A percentile compares a stretch with the other conserved stretches of the same genome.
phyloP scores from a whole-genome alignment of 805 yeast species.

The Hanseniaspora mollemarum region DNA sequence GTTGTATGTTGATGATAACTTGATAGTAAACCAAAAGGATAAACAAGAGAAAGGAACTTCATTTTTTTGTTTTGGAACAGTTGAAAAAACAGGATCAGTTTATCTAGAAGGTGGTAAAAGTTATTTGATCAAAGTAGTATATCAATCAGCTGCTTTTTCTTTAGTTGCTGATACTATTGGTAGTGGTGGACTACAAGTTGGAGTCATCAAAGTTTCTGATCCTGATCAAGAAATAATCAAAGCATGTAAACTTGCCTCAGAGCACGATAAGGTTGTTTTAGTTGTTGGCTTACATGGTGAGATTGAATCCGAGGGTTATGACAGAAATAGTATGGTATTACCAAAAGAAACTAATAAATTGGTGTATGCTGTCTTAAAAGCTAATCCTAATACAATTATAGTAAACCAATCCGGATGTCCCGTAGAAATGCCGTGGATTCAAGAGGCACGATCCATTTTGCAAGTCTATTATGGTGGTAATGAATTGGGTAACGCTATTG shows the following conservation, averaged over 20 bases:
- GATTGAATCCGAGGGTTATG: constrained; percentile 53
- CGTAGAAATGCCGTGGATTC: constrained; percentile 45
- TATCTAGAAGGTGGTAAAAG: constrained; percentile 35
- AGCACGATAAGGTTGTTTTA: constrained; percentile 43
- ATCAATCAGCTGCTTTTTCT: constrained; percentile 39
- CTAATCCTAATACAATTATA: constrained; percentile 40
- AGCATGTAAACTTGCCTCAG: constrained; percentile 41
- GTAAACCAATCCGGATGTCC: constrained; percentile 55
- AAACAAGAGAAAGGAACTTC: constrained; percentile 39
- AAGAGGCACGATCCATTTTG: constrained; percentile 34
- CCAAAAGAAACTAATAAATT: constrained; percentile 41
- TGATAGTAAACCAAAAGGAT: constrained; percentile 47
- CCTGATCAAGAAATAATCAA: constrained; percentile 28
- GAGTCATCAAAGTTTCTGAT: constrained; percentile 26
- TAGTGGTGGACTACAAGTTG: constrained; percentile 32
- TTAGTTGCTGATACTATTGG: constrained; percentile 24
- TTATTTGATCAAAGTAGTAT: constrained; percentile 40
- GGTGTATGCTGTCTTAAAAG: constrained; percentile 35
- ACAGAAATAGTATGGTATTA: constrained; percentile 39
- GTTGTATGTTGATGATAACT: constrained; percentile 40
- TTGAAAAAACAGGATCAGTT: constrained; percentile 36
- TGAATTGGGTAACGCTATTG: constrained; percentile 48
- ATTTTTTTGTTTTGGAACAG: constrained; percentile 46
- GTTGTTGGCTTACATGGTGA: constrained; percentile 43
- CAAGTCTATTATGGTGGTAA: constrained; percentile 51